A percentile compares a stretch with the other conserved stretches of the same genome.
phyloP scores from a whole-genome alignment of 116 monocot species.

The Dioscorea cayenensis region DNA sequence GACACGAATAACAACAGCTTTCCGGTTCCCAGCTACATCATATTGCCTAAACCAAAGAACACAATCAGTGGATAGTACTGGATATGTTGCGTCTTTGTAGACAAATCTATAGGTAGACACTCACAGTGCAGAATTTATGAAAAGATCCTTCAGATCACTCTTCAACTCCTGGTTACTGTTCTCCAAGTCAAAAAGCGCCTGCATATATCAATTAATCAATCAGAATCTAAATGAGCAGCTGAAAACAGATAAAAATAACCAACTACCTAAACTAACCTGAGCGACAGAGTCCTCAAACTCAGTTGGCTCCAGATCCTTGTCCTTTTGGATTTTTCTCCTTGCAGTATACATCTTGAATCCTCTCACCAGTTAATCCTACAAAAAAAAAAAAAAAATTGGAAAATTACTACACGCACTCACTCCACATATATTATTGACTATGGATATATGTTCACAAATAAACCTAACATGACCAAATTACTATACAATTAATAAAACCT shows the following conservation, averaged over 20 bases:
- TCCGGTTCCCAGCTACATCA: slow-evolving; percentile 65
- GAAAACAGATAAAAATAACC: neutral
- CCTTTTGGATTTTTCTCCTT: slow-evolving; percentile 80
- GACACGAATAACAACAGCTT: slow-evolving; percentile 76
- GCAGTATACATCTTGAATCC: slow-evolving; percentile 61
- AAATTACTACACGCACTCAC: no score
- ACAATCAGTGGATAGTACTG: neutral
- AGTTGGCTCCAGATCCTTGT: slow-evolving; percentile 59
- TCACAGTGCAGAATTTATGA: slow-evolving; percentile 73
- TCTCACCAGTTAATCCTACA: neutral
- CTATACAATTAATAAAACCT: no score
- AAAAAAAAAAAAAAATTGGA: neutral
- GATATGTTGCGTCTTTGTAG: neutral
- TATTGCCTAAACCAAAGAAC: slow-evolving; percentile 38
- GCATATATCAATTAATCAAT: neutral
- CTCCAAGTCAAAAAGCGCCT: slow-evolving; percentile 85
- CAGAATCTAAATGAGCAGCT: neutral
- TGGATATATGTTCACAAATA: no score
- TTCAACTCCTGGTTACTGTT: slow-evolving; percentile 73
- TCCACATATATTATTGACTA: no score
- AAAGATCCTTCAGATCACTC: slow-evolving; percentile 86
- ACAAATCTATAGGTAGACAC: neutral
- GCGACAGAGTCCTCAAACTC: slow-evolving; percentile 83
- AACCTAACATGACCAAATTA: no score
- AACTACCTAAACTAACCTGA: slow-evolving; percentile 34